phyloP scores from a whole-genome alignment of 2,329 filamentous ascomycete species.

The Beauveria sp. region DNA sequence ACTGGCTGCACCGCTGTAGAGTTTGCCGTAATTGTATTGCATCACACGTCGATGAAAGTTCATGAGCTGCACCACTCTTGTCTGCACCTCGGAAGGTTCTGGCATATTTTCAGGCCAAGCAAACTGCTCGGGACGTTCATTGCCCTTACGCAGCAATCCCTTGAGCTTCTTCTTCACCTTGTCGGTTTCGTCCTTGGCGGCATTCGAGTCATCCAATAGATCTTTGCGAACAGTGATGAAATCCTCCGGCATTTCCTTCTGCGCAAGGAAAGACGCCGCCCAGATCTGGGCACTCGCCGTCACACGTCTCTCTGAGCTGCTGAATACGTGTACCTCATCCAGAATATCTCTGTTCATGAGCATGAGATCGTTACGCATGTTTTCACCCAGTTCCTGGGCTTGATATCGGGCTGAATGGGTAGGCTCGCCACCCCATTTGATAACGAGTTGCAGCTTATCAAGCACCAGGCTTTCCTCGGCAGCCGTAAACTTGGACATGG shows the following conservation, averaged over 20 bases:
- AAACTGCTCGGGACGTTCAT: constrained; percentile 87
- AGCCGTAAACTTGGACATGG: constrained; percentile 88
- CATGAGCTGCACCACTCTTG: constrained; percentile 90
- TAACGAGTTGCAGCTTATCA: constrained; percentile 93
- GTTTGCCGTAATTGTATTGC: constrained; percentile 83
- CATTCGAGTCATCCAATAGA: constrained; percentile 92
- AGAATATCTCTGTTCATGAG: constrained; percentile 88
- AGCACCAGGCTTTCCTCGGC: constrained; percentile 87
- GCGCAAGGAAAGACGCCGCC: constrained; percentile 78
- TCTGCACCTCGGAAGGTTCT: constrained; percentile 88
- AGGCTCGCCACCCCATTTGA: constrained; percentile 98
- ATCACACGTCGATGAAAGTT: constrained; percentile 94
- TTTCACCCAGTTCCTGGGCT: constrained; percentile 87
- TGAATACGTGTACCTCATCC: constrained; percentile 90
- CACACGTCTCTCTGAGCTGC: constrained; percentile 88
- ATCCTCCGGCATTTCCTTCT: constrained; percentile 76
- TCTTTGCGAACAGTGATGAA: constrained; percentile 91
- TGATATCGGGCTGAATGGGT: constrained; percentile 97
- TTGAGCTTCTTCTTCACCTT: constrained; percentile 99
- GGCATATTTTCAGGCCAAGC: constrained; percentile 96
- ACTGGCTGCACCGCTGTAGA: constrained; percentile 60
- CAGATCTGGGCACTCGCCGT: constrained; percentile 97
- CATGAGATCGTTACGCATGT: constrained; percentile 90
- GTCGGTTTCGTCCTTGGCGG: constrained; percentile 98
- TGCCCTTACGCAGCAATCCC: constrained; percentile 82